Evolutionary conservation across 2,329 filamentous ascomycete species (phyloP).

Genomic region (Talaromyces sp.): DNA sequence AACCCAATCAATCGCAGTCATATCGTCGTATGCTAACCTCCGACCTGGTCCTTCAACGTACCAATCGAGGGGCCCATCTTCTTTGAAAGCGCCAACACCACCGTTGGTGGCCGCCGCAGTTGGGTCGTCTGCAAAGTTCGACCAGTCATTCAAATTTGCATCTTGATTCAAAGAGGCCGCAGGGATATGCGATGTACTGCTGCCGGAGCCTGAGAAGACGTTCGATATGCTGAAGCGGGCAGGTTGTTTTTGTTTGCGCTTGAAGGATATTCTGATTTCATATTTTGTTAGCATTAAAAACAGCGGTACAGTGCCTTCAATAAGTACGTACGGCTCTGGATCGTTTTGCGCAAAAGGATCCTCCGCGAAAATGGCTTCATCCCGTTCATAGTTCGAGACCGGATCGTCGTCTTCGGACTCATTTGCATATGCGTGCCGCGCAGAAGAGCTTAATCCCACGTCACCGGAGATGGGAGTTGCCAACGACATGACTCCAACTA

Average conservation of each 20-base stretch:
- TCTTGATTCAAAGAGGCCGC: conserved; percentile 27
- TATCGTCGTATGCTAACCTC: conserved; percentile 89
- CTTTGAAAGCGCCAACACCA: conserved; percentile 35
- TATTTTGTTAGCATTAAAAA: background rate
- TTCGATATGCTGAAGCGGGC: conserved; percentile 40
- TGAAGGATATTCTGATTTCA: conserved; percentile 39
- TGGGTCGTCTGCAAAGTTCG: conserved; percentile 18
- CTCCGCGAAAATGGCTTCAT: conserved; percentile 23
- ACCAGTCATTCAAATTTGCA: conserved; percentile 27
- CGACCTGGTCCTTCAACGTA: conserved; percentile 83
- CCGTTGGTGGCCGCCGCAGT: conserved; percentile 20
- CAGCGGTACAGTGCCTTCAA: no score
- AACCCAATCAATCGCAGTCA: conserved; percentile 99
- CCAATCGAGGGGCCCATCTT: conserved; percentile 64
- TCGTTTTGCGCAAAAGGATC: conserved; percentile 32
- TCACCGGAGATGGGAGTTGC: conserved; percentile 23
- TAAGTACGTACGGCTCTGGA: conserved; percentile 34
- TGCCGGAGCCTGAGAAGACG: conserved; percentile 34
- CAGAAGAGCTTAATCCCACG: conserved; percentile 21
- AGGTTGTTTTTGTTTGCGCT: conserved; percentile 42
- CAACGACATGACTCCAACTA: conserved; percentile 28
- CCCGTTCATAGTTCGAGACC: conserved; percentile 22
- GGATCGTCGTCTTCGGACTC: conserved; percentile 24
- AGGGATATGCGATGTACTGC: conserved; percentile 25
- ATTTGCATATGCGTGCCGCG: conserved; percentile 9